Evolutionary conservation across 2,329 filamentous ascomycete genomes (phyloP), one percentile per base, ranked within the genome.

Genomic region (Purpureocillium lavendulum): DNA sequence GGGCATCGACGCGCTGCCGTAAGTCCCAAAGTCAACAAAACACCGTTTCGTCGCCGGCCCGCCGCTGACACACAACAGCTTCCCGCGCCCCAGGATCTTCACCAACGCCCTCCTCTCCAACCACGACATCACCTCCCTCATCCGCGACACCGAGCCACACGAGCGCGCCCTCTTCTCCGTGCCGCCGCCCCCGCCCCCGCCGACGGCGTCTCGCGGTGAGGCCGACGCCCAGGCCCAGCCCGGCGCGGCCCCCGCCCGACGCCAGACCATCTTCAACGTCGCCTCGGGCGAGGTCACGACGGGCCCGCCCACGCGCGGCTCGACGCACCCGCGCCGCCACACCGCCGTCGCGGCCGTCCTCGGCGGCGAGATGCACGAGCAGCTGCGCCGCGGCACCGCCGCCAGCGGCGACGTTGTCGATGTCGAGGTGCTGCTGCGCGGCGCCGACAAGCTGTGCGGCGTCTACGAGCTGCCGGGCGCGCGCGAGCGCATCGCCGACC

Each of bases 161-260:
- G 92, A 98, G 61, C 84, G 89, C 54, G 90, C 90, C 7, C 78
- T 98, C 14, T 98, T 97, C 68, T 94, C 90, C 30, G 82, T 95
- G 1, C 88, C 90, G 1, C 80, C 85, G 0, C 77, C 83, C 1
- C 80, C 84, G 0, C 77, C 84, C 1, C 73, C 55, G 31, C 66
- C 54, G 39, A 61, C 54, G 29, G 66, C 53, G 37, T 62, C 54
- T 46, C 67, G 52, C 38, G 46, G 41, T 30, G 39, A 48, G 10
- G 49, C 54, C 9, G 56, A 59, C 52, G 52, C 65, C 51, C 58
- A 70, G 49, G 53, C 59, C 30, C 49, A 60, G 53, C 42, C 64
- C 58, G 56, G 60, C 26, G 48, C 37, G 3, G 12, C 62, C 17
- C 53, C 61, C 4, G 61, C 60, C 30, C 70, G 78, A 9, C 67